Conservation (phyloP, 2,329 filamentous ascomycete species). For the Fusarium drepaniforme region DNA sequence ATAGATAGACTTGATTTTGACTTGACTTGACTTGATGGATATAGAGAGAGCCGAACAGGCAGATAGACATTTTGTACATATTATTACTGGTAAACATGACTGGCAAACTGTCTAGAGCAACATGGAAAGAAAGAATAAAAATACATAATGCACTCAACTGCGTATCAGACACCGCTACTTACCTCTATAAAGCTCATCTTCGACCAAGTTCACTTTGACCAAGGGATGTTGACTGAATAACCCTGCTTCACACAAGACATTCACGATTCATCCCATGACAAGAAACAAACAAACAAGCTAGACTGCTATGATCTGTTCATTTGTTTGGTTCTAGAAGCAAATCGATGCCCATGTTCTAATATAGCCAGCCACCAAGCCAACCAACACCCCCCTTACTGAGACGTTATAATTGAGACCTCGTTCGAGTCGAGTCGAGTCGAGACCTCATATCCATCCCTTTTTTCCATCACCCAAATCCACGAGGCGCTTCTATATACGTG, state of each 20-base stretch:
- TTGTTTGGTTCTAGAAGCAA: constrained; percentile 7
- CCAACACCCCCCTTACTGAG: neutral
- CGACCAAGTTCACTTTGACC: neutral
- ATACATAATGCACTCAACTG: neutral
- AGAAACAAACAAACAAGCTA: neutral
- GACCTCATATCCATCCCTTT: constrained; percentile 5
- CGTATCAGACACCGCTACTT: neutral
- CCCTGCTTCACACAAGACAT: neutral
- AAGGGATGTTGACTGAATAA: neutral
- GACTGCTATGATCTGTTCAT: neutral
- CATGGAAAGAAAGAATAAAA: neutral
- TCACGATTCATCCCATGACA: neutral
- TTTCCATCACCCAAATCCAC: neutral
- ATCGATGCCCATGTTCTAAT: constrained; percentile 4
- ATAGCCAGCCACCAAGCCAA: neutral
- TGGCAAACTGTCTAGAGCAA: neutral
- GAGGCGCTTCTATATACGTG: constrained; percentile 37
- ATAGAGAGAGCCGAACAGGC: constrained; percentile 22
- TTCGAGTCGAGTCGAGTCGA: neutral
- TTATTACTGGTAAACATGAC: constrained; percentile 2
- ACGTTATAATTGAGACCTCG: neutral
- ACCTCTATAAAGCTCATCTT: no score
- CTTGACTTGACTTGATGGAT: neutral
- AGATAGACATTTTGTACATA: constrained; percentile 3
- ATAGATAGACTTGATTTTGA: constrained; percentile 8